Evolutionary conservation across 768 basidiomycete species (phyloP).

Genomic region (Leucosporidium yakuticum): DNA sequence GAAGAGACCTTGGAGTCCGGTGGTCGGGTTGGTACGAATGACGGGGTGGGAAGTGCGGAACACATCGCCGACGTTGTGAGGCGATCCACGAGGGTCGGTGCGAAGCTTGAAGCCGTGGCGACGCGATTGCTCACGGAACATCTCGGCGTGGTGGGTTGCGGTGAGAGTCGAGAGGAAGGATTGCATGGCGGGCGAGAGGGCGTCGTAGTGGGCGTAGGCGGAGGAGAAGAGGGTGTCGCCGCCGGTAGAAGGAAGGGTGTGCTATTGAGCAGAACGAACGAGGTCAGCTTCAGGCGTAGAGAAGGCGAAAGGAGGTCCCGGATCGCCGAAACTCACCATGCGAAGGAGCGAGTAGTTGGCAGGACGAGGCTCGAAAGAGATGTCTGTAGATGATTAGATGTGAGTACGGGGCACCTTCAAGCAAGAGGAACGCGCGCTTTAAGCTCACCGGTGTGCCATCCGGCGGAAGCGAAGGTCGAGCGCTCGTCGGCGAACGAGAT

Average conservation of each 20-base stretch:
- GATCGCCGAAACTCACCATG: not conserved
- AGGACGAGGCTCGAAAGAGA: constrained; percentile 44
- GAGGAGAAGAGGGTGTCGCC: constrained; percentile 39
- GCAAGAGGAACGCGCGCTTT: not conserved
- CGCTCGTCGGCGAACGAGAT: constrained; percentile 31
- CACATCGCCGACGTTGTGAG: constrained; percentile 43
- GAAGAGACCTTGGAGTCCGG: constrained; percentile 29
- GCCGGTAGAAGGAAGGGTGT: constrained; percentile 41
- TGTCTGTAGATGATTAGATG: not conserved
- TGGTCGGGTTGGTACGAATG: constrained; percentile 43
- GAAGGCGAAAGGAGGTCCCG: not conserved
- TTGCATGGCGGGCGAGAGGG: constrained; percentile 40
- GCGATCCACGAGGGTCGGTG: constrained; percentile 40
- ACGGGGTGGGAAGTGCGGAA: constrained; percentile 43
- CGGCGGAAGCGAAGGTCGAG: constrained; percentile 15
- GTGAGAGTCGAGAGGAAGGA: constrained; percentile 42
- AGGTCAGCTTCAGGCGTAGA: constrained; percentile 40
- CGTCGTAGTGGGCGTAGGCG: constrained; percentile 40
- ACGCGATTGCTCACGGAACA: constrained; percentile 42
- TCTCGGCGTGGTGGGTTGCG: constrained; percentile 42
- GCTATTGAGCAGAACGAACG: constrained; percentile 3
- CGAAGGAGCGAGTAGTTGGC: constrained; percentile 30
- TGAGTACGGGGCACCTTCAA: not conserved
- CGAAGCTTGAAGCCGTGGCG: constrained; percentile 40
- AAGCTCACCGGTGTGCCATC: constrained; percentile 35